Base-by-base conservation (phyloP, 768 basidiomycete genomes). In the Macrolepiota dolichaula region DNA sequence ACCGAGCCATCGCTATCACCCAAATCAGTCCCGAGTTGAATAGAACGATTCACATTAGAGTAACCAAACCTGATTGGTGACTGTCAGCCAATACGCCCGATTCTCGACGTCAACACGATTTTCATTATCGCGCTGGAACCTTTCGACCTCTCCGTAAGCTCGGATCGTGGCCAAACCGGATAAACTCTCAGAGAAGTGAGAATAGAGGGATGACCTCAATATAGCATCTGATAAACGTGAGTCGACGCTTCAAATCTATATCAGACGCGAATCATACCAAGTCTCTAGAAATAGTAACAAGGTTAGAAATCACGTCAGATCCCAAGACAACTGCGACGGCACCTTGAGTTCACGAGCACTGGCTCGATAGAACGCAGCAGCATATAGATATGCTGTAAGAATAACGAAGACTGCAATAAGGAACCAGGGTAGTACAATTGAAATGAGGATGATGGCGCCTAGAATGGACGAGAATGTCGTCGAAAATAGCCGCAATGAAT, bases 131-230 rank as follows among this genome's bases (percentile, higher is more conserved):
- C 72, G 71, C 49, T 81, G 74, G 79, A 97, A 98, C 13, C 94
- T 82, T 2, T 85, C 78, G 2, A 81, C 71, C 70, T 92, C 95
- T 11, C 88, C 87, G 62, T 96, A 97, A 0, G 94, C 93, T 29
- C 94, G 85, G 54, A 96, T 94, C 7, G 93, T 95, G 0, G 91
- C 82, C 40, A 96, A 73, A 17, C 96, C 96, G 11, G 89, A 88
- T 11, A 97, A 77, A 29, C 89, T 91, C 75, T 97, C 95, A 2
- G 92, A 92, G 73, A 97, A 97, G 69, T 96, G 94, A 0, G 93
- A 88, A 70, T 97, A 97, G 17, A 98, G 74, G 0, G 89, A 87
- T 0, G 91, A 91, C 25, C 94, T 86, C 29, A 97, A 72, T n/a
- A 96, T 80, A 25, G 92, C 86, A 75, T 96, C 93, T 85, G 25